Evolutionary conservation across 1,284 basidiomycete species (phyloP).

Genomic region (Leccinum subrobustum): DNA sequence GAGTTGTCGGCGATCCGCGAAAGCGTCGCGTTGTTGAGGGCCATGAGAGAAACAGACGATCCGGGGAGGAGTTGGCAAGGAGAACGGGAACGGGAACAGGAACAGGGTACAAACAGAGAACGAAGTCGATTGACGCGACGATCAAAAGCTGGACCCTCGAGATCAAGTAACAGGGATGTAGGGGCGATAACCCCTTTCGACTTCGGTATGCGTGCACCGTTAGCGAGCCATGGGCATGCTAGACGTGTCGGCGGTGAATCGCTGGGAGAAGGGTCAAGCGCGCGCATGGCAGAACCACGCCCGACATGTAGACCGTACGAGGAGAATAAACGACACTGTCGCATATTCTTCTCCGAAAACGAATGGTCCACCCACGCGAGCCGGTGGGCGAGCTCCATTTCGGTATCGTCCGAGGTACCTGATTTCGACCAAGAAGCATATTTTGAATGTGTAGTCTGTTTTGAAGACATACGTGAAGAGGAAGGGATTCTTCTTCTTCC

Average conservation of each 20-base stretch:
- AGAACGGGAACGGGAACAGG: not conserved
- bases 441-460: conserved; percentile 52
- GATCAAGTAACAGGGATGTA: conserved; percentile 3
- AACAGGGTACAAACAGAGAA: not conserved
- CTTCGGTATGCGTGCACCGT: not conserved
- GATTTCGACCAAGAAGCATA: conserved; percentile 4
- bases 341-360: not conserved
- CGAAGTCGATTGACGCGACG: not conserved
- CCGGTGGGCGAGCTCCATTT: not conserved
- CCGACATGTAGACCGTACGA: conserved; percentile 18
- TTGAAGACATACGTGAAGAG: conserved; percentile 48
- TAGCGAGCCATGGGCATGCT: not conserved
- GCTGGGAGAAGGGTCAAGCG: conserved; percentile 5
- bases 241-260: not conserved
- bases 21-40: conserved; percentile 21
- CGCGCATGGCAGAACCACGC: not conserved
- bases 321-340: conserved; percentile 22
- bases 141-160: not conserved
- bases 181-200: not conserved
- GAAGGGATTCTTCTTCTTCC: conserved; percentile 25
- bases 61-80: not conserved
- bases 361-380: not conserved
- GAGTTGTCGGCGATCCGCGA: conserved; percentile 11
- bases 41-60: conserved; percentile 12
- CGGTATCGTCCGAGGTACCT: not conserved